phyloP scores from a whole-genome alignment of 805 yeast species.

The Tetrapisispora iriomotensis region DNA sequence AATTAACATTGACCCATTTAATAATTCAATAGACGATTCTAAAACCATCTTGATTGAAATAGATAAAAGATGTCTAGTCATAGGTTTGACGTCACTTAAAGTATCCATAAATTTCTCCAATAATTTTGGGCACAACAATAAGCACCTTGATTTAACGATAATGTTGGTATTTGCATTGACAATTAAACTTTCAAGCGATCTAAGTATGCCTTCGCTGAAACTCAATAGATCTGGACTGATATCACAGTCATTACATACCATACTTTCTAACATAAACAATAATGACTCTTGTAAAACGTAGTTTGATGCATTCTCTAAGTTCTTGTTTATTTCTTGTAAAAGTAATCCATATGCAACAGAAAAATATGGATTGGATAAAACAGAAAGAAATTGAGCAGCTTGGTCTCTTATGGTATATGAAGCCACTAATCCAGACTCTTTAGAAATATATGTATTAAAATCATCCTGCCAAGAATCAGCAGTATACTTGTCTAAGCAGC shows the following conservation, averaged over 20 bases:
- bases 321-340: neutral
- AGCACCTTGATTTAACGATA: constrained; percentile 39
- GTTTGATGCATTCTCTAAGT: constrained; percentile 1
- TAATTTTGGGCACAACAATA: constrained; percentile 47
- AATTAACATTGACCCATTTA: constrained; percentile 33
- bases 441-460: constrained; percentile 60
- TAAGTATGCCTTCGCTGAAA: constrained; percentile 1
- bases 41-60: constrained; percentile 18
- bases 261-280: constrained; percentile 16
- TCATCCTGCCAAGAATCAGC: constrained; percentile 47
- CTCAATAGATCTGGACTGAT: neutral
- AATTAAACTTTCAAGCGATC: constrained; percentile 10
- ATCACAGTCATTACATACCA: constrained; percentile 15
- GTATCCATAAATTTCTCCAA: constrained; percentile 40
- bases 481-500: constrained; percentile 35
- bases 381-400: constrained; percentile 45
- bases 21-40: constrained; percentile 23
- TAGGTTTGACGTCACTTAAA: constrained; percentile 24
- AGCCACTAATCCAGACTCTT: constrained; percentile 59
- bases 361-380: constrained; percentile 30
- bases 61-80: constrained; percentile 25
- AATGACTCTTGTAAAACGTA: constrained; percentile 15
- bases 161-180: constrained; percentile 17
- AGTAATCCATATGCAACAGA: constrained; percentile 2
- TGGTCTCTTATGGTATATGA: constrained; percentile 51